Evolutionary conservation across 331 rosid species (phyloP).

Genomic region (Erythrophleum ivorense): DNA sequence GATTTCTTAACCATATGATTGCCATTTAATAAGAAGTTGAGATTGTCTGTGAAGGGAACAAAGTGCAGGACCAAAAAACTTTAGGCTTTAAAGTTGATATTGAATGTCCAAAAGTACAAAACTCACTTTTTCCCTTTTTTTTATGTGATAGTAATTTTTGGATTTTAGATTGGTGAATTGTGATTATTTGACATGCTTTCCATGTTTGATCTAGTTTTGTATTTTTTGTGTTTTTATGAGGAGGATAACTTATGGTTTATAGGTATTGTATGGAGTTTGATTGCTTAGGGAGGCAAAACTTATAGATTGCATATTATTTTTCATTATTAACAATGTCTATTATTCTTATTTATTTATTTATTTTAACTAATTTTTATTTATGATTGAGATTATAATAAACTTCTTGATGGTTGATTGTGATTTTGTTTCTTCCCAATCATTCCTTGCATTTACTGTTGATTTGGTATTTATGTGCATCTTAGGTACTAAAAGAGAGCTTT

Average conservation of each 20-base stretch:
- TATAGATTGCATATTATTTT: no score
- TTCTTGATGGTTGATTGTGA: no score
- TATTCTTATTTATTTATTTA: no score
- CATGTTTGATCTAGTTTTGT: no score
- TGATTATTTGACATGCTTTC: no score
- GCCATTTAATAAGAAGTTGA: constrained; percentile 47
- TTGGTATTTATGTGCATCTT: constrained; percentile 45
- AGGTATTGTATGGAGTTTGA: no score
- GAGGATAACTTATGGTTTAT: no score
- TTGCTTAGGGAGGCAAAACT: no score
- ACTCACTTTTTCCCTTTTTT: background rate
- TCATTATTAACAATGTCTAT: no score
- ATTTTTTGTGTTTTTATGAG: no score
- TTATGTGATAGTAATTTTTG: constrained; percentile 8
- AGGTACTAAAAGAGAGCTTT: constrained; percentile 99
- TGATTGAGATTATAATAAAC: no score
- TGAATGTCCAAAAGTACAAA: constrained; percentile 49
- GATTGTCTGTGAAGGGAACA: constrained; percentile 42
- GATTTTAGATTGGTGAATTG: background rate
- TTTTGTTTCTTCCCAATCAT: background rate
- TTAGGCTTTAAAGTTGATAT: constrained; percentile 43
- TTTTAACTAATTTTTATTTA: no score
- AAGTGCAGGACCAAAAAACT: constrained; percentile 22
- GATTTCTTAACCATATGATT: constrained; percentile 29
- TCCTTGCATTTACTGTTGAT: constrained; percentile 34